Percentiles rank a stretch among this genome's conserved stretches.
Evolutionary conservation across 2,329 filamentous ascomycete genomes (phyloP).

Genomic region (Diaporthe sp.): DNA sequence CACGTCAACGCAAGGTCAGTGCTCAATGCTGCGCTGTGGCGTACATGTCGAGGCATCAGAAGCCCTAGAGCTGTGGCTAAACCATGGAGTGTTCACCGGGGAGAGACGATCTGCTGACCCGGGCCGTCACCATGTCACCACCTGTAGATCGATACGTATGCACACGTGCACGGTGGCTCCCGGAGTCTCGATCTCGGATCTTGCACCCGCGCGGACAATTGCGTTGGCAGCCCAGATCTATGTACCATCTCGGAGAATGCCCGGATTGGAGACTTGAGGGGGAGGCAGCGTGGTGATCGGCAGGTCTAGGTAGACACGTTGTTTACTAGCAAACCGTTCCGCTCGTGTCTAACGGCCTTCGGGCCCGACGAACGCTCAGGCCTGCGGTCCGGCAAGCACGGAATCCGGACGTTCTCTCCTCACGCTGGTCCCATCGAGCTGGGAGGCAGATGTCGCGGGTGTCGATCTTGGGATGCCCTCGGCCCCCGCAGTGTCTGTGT

Average conservation of each 20-base stretch:
- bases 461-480: background rate
- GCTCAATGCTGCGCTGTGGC: slow-evolving; percentile 1
- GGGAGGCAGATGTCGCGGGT: background rate
- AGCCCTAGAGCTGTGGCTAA: slow-evolving; percentile 4
- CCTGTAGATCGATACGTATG: background rate
- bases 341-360: slow-evolving; percentile 8
- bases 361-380: slow-evolving; percentile 5
- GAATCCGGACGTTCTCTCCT: too few species aligned
- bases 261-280: background rate
- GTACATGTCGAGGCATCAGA: background rate
- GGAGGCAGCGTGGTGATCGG: slow-evolving; percentile 10
- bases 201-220: slow-evolving; percentile 3
- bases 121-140: slow-evolving; percentile 11
- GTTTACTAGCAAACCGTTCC: background rate
- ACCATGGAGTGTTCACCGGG: slow-evolving; percentile 12
- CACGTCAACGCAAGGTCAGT: background rate
- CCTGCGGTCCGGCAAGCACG: background rate
- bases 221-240: background rate
- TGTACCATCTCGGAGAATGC: background rate
- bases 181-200: slow-evolving; percentile 20
- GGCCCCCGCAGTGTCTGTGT: slow-evolving; percentile 14
- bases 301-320: slow-evolving; percentile 1
- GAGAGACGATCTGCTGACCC: background rate
- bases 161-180: background rate
- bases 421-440: background rate